Base-by-base conservation (phyloP, 768 basidiomycete genomes). In the Rhizopogon vinicolor region DNA sequence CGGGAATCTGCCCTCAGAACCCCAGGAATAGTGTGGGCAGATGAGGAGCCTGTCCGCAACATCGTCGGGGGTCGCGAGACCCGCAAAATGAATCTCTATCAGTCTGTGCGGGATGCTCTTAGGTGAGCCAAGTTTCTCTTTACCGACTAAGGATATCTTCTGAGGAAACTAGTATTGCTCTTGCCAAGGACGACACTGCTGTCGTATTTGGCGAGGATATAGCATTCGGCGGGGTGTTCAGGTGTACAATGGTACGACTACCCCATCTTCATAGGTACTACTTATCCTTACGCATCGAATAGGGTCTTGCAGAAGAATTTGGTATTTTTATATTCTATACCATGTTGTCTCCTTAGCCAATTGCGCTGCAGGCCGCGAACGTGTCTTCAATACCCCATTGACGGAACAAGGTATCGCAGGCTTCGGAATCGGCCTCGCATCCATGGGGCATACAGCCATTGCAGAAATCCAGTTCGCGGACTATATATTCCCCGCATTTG, bases 341-440 rank as follows among this genome's bases (percentile, higher is more conserved):
- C 16, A 31, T 37, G 28, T 44, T 40, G 31, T 49, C 44, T 46
- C 22, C n/a, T 52, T 22, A 39, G 33, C 22, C 13, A n/a, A 41
- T 56, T 25, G 16, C 62, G 28, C 13, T n/a, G 19, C 62, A 93
- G 91, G 93, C 22, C 82, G 85, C 46, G 93, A 96, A 68, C 85
- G 94, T 42, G 92, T 98, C 44, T 97, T 98, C 72, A 97, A 98
- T 69, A 98, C 94, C 0, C 94, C 94, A 3, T 69, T 97, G 52
- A 91, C 90, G 1, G 92, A 93, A 63, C 92, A 93, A 71, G 94
- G 94, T 8, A 96, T 98, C 55, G 93, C 90, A 33, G 94, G 94
- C 14, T 97, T 97, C 64, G 95, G 90, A 2, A 91, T 97, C 46
- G 94, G 95, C 13, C 70, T 95, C 56, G 93, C 95, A 0, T 75